Conservation (phyloP, 371 early-diverging fungal species). For the Dichotomocladium elegans region DNA sequence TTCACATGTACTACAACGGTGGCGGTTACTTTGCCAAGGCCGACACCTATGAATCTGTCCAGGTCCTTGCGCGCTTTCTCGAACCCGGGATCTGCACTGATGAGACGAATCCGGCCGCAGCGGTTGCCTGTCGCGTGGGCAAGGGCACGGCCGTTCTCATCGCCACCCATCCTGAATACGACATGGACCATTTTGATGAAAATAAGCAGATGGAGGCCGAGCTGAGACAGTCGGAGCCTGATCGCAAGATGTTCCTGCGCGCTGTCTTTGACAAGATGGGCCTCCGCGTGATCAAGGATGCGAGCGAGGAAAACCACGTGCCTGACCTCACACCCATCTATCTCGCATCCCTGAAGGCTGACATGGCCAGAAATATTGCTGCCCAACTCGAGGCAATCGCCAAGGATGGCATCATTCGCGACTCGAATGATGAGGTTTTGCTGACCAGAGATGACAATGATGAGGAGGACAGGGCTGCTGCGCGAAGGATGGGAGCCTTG, state of each 20-base stretch:
- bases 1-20: slow-evolving; percentile 72
- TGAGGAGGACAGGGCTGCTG: neutral
- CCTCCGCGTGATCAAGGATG: slow-evolving; percentile 35
- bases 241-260: slow-evolving; percentile 46
- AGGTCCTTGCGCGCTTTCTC: slow-evolving; percentile 61
- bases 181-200: slow-evolving; percentile 33
- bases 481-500: slow-evolving; percentile 1
- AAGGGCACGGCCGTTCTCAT: slow-evolving; percentile 63
- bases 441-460: slow-evolving; percentile 5
- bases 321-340: slow-evolving; percentile 54
- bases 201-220: slow-evolving; percentile 28
- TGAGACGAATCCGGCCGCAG: slow-evolving; percentile 37
- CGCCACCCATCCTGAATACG: slow-evolving; percentile 76
- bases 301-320: slow-evolving; percentile 18
- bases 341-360: slow-evolving; percentile 39
- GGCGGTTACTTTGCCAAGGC: slow-evolving; percentile 74
- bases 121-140: slow-evolving; percentile 57
- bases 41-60: slow-evolving; percentile 31
- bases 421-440: slow-evolving; percentile 37
- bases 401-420: slow-evolving; percentile 18
- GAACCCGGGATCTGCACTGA: slow-evolving; percentile 24
- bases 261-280: slow-evolving; percentile 51
- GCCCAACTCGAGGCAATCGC: slow-evolving; percentile 16
- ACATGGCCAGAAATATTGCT: slow-evolving; percentile 16
- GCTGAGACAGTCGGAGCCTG: slow-evolving; percentile 38